Percentiles rank a stretch among this genome's conserved stretches.
Evolutionary conservation across 2,329 filamentous ascomycete species (phyloP).

Genomic region (Ascomycota sp.): DNA sequence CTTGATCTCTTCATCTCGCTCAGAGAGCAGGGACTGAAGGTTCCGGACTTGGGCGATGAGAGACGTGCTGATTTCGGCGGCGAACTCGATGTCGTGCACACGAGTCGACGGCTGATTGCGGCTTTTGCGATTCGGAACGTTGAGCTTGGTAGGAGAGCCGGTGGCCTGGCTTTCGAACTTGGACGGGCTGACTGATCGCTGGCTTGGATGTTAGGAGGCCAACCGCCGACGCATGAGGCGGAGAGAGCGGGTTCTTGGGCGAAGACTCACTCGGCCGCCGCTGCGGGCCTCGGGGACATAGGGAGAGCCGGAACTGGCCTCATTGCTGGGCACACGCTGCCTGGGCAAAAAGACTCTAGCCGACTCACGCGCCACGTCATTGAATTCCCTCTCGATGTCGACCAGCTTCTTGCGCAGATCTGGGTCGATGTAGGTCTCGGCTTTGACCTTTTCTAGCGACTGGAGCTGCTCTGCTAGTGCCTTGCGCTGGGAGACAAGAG

Average conservation of each 20-base stretch:
- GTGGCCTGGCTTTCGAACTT: slow-evolving; percentile 70
- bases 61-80: slow-evolving; percentile 91
- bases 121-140: slow-evolving; percentile 65
- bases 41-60: slow-evolving; percentile 84
- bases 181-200: slow-evolving; percentile 50
- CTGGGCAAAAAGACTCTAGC: slow-evolving; percentile 73
- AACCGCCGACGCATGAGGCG: background rate
- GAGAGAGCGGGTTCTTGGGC: background rate
- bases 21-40: slow-evolving; percentile 60
- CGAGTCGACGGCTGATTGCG: slow-evolving; percentile 75
- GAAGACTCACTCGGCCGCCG: slow-evolving; percentile 25
- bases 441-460: slow-evolving; percentile 59
- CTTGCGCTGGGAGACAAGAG: slow-evolving; percentile 67
- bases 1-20: slow-evolving; percentile 73
- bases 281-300: slow-evolving; percentile 26
- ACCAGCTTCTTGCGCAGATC: slow-evolving; percentile 64
- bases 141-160: slow-evolving; percentile 72
- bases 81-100: slow-evolving; percentile 90
- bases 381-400: slow-evolving; percentile 84
- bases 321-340: slow-evolving; percentile 53
- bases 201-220: slow-evolving; percentile 3
- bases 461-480: slow-evolving; percentile 61
- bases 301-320: slow-evolving; percentile 29
- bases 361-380: slow-evolving; percentile 75
- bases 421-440: slow-evolving; percentile 55